Conservation (phyloP, 257 asterid species). For the Misopates orontium region DNA sequence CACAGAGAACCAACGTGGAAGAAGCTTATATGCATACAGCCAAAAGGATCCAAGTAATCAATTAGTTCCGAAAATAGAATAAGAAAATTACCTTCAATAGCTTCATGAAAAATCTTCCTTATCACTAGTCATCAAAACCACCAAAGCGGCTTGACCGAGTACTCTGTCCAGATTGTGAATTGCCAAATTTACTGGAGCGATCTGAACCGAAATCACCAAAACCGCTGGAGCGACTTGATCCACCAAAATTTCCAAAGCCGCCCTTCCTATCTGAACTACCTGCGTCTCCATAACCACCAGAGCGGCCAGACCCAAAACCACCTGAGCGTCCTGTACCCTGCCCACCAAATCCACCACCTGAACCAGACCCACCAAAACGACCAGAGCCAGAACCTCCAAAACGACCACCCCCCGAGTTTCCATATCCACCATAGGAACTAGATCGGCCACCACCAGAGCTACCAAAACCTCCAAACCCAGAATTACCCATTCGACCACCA, state of each 20-base stretch:
- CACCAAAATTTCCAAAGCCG: constrained; percentile 45
- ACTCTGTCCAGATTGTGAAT: constrained; percentile 30
- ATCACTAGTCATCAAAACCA: constrained; percentile 31
- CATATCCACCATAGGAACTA: constrained; percentile 23
- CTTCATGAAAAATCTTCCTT: constrained; percentile 28
- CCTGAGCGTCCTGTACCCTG: constrained; percentile 47
- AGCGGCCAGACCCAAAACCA: constrained; percentile 43
- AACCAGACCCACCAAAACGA: constrained; percentile 48
- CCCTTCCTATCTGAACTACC: constrained; percentile 47
- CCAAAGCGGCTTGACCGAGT: constrained; percentile 44
- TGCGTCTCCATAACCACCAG: constrained; percentile 49
- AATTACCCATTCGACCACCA: constrained; percentile 51
- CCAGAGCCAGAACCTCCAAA: constrained; percentile 32
- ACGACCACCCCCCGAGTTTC: constrained; percentile 31
- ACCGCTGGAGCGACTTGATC: constrained; percentile 47
- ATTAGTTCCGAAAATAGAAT: constrained; percentile 3
- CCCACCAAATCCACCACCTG: constrained; percentile 55
- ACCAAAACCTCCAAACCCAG: constrained; percentile 60
- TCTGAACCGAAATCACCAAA: constrained; percentile 57
- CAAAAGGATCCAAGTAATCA: constrained; percentile 1
- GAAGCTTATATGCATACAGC: neutral
- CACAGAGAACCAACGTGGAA: no score
- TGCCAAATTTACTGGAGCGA: constrained; percentile 49
- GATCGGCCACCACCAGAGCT: constrained; percentile 41
- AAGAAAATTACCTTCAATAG: constrained; percentile 31